These are phyloP conservation scores for Mycena vitilis DNA, from an alignment of 768 basidiomycete genomes.

Conservation along the genomic window DNA sequence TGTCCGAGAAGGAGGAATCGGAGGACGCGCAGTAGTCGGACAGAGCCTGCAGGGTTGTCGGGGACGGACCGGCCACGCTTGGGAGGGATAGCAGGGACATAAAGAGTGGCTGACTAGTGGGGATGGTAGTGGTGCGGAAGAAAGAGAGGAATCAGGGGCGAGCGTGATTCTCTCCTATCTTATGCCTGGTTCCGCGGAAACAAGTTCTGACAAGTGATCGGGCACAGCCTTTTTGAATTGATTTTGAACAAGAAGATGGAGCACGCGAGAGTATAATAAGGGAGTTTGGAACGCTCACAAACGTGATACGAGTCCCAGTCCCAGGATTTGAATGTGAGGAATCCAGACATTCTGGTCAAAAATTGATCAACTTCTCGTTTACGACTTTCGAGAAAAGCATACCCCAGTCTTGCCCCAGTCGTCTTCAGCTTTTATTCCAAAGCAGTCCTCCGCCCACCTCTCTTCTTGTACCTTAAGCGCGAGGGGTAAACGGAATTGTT, in stretches of 20 bases:
- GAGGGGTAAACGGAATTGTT: background rate
- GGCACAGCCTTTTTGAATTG: background rate
- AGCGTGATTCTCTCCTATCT: background rate
- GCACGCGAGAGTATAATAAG: too few relatives aligned
- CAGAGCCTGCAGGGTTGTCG: constrained; percentile 19
- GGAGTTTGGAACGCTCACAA: too few relatives aligned
- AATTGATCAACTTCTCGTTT: too few relatives aligned
- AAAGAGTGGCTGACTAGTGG: background rate
- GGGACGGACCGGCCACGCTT: constrained; percentile 24
- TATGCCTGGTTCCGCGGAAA: constrained; percentile 12
- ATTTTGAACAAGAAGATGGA: too few relatives aligned
- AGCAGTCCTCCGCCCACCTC: background rate
- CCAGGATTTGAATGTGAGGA: too few relatives aligned
- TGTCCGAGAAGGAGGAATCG: constrained; percentile 13
- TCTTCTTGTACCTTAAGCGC: background rate
- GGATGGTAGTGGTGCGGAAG: constrained; percentile 4
- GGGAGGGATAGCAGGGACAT: constrained; percentile 20
- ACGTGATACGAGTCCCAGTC: too few relatives aligned
- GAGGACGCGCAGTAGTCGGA: constrained; percentile 28
- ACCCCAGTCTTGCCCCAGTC: too few relatives aligned
- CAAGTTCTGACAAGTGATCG: constrained; percentile 3
- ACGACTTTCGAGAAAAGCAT: too few relatives aligned
- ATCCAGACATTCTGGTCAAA: too few relatives aligned
- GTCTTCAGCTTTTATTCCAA: background rate
- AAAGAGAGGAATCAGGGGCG: constrained; percentile 1